Base-by-base conservation (phyloP, 2,329 filamentous ascomycete species). In the Pseudopithomyces chartarum region DNA sequence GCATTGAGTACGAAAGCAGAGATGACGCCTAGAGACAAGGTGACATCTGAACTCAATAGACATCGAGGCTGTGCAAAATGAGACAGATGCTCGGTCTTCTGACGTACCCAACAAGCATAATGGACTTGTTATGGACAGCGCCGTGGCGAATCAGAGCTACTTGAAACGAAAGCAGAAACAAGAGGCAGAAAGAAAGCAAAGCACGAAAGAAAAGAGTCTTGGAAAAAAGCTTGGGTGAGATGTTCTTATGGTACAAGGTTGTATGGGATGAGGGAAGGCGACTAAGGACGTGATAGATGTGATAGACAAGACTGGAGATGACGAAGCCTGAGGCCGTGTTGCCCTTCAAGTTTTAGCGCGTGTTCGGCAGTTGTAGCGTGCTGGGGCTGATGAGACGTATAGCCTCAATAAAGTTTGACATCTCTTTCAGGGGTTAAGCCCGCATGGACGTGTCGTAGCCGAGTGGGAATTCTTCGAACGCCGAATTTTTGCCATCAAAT, bases 31-130 rank as follows among this genome's bases (percentile, higher is more conserved):
- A 50, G 42, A 19, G 26, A 52, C 32, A 7, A 5, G 26, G 34
- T 44, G 34, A 54, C 29, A 46, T 34, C 26, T 34, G 44, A 36
- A 20, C 8, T 47, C 44, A 36, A n/a, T 5, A 34, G 32, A 47
- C 51, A 60, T 63, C 54, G 63, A 55, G 63, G 61, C 63, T 62
- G 59, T 64, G 61, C 56, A 52, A 54, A 34, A 56, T 61, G 56
- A 60, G 56, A 62, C 60, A 36, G 17, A 55, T 56, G 36, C 3
- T 34, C 7, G 44, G 15, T 12, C 32, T 20, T 26, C 32, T 36
- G 34, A 36, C 44, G 4, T 13, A 20, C 13, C 13, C 6, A 32
- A n/a, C 29, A 55, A 34, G 26, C 42, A n/a, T 38, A 42, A 29
- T 51, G 43, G 39, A 39, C 52, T 39, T 12, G 20, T 46, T 46